Evolutionary conservation across 2,329 filamentous ascomycete species (phyloP).

Genomic region (Sphaerulina populicola): DNA sequence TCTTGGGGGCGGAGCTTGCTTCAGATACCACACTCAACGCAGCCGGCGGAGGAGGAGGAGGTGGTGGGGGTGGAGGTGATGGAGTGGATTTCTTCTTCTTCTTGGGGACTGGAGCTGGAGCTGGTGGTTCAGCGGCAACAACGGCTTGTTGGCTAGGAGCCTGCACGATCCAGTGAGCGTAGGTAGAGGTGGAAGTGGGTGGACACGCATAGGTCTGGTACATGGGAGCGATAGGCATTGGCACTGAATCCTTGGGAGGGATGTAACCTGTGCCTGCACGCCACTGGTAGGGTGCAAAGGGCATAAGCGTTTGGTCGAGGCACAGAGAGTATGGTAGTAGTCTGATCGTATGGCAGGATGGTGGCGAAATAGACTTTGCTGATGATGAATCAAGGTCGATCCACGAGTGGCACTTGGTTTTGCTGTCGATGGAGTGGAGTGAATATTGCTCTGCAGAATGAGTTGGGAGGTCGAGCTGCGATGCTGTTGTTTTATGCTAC

Average conservation of each 20-base stretch:
- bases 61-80: background rate
- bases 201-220: slow-evolving; percentile 13
- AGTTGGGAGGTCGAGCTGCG: background rate
- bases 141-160: slow-evolving; percentile 2
- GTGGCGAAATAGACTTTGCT: background rate
- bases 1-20: slow-evolving; percentile 7
- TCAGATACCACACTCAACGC: background rate
- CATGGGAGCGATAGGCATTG: slow-evolving; percentile 4
- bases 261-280: slow-evolving; percentile 21
- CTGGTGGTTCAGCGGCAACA: slow-evolving; percentile 5
- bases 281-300: slow-evolving; percentile 25
- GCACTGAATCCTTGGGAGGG: slow-evolving; percentile 14
- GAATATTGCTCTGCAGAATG: slow-evolving; percentile 1
- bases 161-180: slow-evolving; percentile 6
- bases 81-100: slow-evolving; percentile 2
- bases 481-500: background rate
- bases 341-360: background rate
- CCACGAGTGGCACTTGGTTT: background rate
- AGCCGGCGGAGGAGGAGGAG: background rate
- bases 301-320: slow-evolving; percentile 9
- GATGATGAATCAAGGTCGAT: background rate
- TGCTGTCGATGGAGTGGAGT: slow-evolving; percentile 1
- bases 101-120: background rate
- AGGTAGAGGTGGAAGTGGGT: slow-evolving; percentile 24
- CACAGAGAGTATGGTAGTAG: background rate